Conservation (phyloP, 768 basidiomycete species). For the Sistotremastrum suecicum region DNA sequence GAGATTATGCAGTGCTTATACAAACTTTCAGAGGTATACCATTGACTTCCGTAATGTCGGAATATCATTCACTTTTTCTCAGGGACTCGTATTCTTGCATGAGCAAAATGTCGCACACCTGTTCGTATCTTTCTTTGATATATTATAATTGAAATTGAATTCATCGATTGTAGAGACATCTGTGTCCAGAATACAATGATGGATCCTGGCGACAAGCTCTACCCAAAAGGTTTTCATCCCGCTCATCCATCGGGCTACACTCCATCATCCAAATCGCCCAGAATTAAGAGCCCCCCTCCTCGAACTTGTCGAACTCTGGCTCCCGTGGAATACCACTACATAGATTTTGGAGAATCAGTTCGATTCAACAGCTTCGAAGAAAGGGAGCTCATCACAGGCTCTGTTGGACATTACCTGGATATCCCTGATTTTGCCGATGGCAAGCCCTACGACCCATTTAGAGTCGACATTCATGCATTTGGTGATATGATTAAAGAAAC, state of each 20-base stretch:
- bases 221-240: conserved; percentile 10
- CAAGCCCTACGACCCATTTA: conserved; percentile 1
- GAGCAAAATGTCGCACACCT: conserved; percentile 10
- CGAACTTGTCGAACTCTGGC: no score
- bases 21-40: conserved; percentile 21
- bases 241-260: neutral
- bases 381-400: conserved; percentile 10
- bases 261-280: no score
- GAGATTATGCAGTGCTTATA: conserved; percentile 20
- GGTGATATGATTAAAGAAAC: no score
- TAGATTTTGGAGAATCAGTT: conserved; percentile 1
- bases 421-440: no score
- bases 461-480: neutral
- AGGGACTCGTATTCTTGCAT: conserved; percentile 14
- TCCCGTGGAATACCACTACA: no score
- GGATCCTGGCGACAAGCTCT: neutral
- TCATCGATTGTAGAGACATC: no score
- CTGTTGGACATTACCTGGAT: neutral
- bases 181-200: no score
- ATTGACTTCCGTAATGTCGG: no score
- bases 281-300: no score
- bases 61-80: neutral
- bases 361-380: conserved; percentile 9
- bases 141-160: no score
- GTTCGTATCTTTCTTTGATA: neutral